Base-by-base conservation (phyloP, 306 rosid species). In the Fagus crenata region DNA sequence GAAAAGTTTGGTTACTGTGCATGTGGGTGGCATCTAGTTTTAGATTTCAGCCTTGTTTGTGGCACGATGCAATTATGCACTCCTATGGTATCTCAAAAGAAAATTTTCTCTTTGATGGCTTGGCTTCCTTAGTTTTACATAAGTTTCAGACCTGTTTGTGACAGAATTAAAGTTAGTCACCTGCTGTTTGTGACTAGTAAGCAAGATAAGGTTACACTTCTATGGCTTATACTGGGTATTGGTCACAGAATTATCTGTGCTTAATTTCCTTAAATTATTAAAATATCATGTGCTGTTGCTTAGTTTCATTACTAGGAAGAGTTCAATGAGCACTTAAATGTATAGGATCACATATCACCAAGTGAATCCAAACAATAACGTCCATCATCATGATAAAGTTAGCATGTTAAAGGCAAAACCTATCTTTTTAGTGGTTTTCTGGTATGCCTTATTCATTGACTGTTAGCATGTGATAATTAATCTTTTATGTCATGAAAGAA, bases 231-330 rank as follows among this genome's bases (percentile, higher is more conserved):
- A 51, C n/a, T 2, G 28, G 0, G 56, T 14, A 51, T 51, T 3
- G 1, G 5, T 51, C 56, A 1, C 56, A 13, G 15, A 12, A 14
- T 51, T 14, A 51, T 51, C 56, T 9, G 15, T n/a, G 1, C 15
- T 51, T 51, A 6, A 12, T 51, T 51, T n/a, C 56, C 56, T 51
- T 22, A 22, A 22, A 22, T 22, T 22, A 22, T 22, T 28, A 7
- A 28, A 56, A 56, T 56, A 56, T 56, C 8, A 4, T 56, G 36
- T 0, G 35, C 64, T 5, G 6, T 56, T 28, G 18, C 14, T 56
- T 18, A 28, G 33, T 56, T 56, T 56, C 64, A 65, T 71, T 73
- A 53, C 73, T 67, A 12, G 73, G 61, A 39, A 67, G 53, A 76
- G 64, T 58, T 39, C 61, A 32, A 58, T 55, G 56, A 22, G 72